These are phyloP conservation scores for Globisporangium cystogenes DNA, from an alignment of 352 stramenopile species.

Conservation along the genomic window DNA sequence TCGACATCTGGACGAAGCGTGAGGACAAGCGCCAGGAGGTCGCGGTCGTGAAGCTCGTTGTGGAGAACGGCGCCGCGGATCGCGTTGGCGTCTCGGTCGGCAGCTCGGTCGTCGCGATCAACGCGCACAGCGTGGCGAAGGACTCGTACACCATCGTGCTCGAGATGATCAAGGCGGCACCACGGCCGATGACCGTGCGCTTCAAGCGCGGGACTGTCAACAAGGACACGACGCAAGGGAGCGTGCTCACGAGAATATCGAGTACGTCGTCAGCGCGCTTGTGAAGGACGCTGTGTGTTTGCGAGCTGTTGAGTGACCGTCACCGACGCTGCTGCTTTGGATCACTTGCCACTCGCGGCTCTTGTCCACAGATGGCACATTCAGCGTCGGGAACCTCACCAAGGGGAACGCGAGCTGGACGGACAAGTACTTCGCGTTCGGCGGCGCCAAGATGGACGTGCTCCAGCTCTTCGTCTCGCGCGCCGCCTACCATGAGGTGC, in stretches of 20 bases:
- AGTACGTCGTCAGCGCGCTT: conserved; percentile 27
- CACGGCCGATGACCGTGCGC: conserved; percentile 66
- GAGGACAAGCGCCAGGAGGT: conserved; percentile 55
- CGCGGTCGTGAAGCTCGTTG: conserved; percentile 75
- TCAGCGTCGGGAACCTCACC: conserved; percentile 78
- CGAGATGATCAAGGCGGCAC: conserved; percentile 70
- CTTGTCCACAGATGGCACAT: conserved; percentile 53
- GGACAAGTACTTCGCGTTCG: conserved; percentile 80
- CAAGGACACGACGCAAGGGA: conserved; percentile 69
- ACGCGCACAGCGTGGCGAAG: conserved; percentile 40
- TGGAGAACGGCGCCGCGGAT: conserved; percentile 72
- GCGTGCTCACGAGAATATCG: conserved; percentile 73
- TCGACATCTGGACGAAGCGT: conserved; percentile 51
- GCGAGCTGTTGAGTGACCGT: conserved; percentile 4
- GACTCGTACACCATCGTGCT: conserved; percentile 64
- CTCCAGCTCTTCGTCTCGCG: conserved; percentile 82
- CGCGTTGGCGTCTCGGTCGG: conserved; percentile 56
- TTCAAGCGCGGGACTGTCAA: conserved; percentile 59
- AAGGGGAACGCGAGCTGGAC: conserved; percentile 71
- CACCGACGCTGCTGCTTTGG: conserved; percentile 4
- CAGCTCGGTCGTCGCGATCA: conserved; percentile 74
- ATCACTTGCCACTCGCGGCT: too few species aligned
- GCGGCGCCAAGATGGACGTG: conserved; percentile 74
- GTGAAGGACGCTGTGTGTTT: too few species aligned
- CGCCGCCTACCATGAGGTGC: conserved; percentile 74